These are phyloP conservation scores for Zoysia pacifica DNA, from an alignment of 176 grass and related monocot genomes.

Conservation along the genomic window DNA sequence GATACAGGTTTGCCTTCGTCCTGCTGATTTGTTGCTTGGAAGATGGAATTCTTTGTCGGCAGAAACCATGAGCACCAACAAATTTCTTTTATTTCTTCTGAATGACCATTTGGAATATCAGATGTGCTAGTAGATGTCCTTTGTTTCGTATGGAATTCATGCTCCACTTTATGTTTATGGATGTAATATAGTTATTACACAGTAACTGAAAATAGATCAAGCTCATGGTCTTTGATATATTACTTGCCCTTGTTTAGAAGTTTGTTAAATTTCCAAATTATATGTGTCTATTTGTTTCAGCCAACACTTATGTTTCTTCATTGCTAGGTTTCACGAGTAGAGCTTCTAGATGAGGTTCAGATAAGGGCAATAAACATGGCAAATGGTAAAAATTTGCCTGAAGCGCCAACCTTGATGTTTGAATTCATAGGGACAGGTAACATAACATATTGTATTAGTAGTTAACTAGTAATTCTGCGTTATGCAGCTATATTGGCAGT, in stretches of 20 bases:
- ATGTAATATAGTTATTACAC: slow-evolving; percentile 1
- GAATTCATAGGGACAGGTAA: slow-evolving; percentile 99
- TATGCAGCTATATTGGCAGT: slow-evolving; percentile 11
- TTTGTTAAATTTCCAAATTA: slow-evolving; percentile 11
- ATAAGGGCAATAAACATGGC: slow-evolving; percentile 92
- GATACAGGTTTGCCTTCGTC: slow-evolving; percentile 76
- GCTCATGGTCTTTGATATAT: slow-evolving; percentile 3
- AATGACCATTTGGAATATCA: slow-evolving; percentile 11
- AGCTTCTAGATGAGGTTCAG: slow-evolving; percentile 97
- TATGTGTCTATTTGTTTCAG: not conserved
- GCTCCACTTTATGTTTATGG: not conserved
- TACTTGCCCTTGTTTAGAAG: not conserved
- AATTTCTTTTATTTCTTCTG: not conserved
- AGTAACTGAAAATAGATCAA: not conserved
- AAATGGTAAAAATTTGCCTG: slow-evolving; percentile 85
- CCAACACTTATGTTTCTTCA: slow-evolving; percentile 27
- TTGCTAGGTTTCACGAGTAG: slow-evolving; percentile 88
- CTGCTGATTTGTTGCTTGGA: not conserved
- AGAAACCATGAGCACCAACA: too few species aligned
- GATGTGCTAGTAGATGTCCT: slow-evolving; percentile 11
- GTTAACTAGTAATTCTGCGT: slow-evolving; percentile 14
- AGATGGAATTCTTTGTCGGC: too few species aligned
- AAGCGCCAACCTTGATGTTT: slow-evolving; percentile 97
- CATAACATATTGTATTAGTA: slow-evolving; percentile 12
- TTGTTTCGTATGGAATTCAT: slow-evolving; percentile 9